Base-by-base conservation (phyloP, 1,139 yeast genomes). In the Candida frijolesensis region DNA sequence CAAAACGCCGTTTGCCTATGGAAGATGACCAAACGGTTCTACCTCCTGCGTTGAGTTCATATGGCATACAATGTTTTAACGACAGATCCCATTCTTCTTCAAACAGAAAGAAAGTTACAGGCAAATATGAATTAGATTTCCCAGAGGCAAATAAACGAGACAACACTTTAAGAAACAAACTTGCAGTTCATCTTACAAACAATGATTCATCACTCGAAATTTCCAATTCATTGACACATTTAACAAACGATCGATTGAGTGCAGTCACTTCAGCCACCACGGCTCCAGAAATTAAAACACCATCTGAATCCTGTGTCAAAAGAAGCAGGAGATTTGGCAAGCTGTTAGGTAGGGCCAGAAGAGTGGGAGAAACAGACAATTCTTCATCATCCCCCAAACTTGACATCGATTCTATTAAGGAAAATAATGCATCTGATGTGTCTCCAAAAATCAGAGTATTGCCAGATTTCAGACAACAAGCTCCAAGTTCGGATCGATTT, bases 21-120 rank as follows among this genome's bases (percentile, higher is more conserved):
- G 82, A 78, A 25, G 85, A 82, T 38, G 88, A 82, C 56, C 78
- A 72, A 52, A 78, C 82, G 22, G 78, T 80, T 53, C 72, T 80
- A 51, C 89, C 89, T 0, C 90, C 90, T 1, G 83, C 83, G 12
- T 71, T 85, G 55, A 84, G 89, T 60, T 79, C 85, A 11, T 84
- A 84, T 55, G 66, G 76, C 57, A 66, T 74, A 48, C 76, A 78
- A 37, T 62, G 68, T 47, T 61, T 73, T 47, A 68, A 68, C 54
- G 72, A 66, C 39, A 56, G 58, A 44, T 44, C 52, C 12, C 39
- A 50, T 27, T 54, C 63, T 37, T 45, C 47, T 25, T 51, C 47
- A 48, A 58, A 51, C 42, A 18, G 51, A 25, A 29, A n/a, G 14
- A 30, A 48, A 44, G 45, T 53, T 3, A 49, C 55, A 1, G 54